Conservation (phyloP, 352 stramenopile species). For the Pythium rishiriense region DNA sequence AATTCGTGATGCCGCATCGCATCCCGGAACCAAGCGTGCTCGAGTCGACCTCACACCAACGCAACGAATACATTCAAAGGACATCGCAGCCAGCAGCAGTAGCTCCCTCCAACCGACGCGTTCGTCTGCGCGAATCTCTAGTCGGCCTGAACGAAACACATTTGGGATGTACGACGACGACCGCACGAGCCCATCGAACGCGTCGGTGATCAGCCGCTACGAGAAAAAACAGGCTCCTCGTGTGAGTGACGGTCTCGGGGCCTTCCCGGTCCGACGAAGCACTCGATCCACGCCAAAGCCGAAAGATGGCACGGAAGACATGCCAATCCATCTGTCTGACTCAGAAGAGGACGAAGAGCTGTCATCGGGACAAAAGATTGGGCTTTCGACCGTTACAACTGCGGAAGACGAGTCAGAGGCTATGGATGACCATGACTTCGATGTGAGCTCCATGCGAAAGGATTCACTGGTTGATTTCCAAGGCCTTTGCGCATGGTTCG, state of each 20-base stretch:
- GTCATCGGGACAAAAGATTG: not conserved
- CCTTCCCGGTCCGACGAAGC: conserved; percentile 5
- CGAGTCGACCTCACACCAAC: conserved; percentile 12
- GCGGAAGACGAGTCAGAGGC: conserved; percentile 2
- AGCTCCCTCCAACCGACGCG: not conserved
- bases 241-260: not conserved
- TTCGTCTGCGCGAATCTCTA: conserved; percentile 2
- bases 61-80: not conserved
- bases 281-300: conserved; percentile 3
- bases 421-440: conserved; percentile 15
- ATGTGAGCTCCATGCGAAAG: conserved; percentile 10
- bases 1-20: not conserved
- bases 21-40: not conserved
- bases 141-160: not conserved
- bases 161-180: conserved; percentile 23
- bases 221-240: not conserved
- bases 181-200: not conserved
- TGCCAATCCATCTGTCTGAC: conserved; percentile 28
- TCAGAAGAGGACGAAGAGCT: conserved; percentile 20
- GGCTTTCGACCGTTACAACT: not conserved
- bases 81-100: not conserved
- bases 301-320: conserved; percentile 25
- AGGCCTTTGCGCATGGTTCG: conserved; percentile 20
- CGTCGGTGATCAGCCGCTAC: conserved; percentile 1
- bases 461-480: conserved; percentile 9